phyloP scores from a whole-genome alignment of 106 monocot species.

The Phalaenopsis equestris region DNA sequence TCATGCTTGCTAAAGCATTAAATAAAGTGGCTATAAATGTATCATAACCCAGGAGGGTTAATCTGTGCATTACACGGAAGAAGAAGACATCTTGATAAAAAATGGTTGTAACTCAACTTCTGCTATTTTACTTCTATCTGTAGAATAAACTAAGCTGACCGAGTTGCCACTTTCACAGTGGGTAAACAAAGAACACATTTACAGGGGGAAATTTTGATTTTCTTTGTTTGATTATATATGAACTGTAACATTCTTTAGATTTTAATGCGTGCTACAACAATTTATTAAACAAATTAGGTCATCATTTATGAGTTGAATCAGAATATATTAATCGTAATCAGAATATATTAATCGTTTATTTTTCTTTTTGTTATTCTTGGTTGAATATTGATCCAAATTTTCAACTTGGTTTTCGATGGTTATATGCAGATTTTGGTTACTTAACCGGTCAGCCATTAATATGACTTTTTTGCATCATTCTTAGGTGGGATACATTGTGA shows the following conservation, averaged over 20 bases:
- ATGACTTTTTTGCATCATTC: not conserved
- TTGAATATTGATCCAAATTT: not conserved
- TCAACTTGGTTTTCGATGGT: not conserved
- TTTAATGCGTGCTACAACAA: not conserved
- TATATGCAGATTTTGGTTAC: not conserved
- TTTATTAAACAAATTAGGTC: not conserved
- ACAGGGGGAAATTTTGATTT: not conserved
- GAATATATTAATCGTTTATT: not conserved
- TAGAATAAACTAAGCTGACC: not conserved
- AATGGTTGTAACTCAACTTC: not conserved
- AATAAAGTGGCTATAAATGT: not conserved
- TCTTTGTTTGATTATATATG: not conserved
- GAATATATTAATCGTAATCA: not conserved
- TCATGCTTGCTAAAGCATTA: not conserved
- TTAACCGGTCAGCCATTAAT: not conserved
- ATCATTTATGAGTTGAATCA: not conserved
- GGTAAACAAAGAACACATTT: not conserved
- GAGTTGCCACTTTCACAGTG: not conserved
- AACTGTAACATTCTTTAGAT: not conserved
- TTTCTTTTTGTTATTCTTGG: conserved; percentile 1
- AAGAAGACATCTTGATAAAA: not conserved
- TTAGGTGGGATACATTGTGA: conserved; percentile 98
- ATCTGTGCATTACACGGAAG: not conserved
- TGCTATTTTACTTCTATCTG: not conserved
- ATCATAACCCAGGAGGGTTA: not conserved